These are phyloP conservation scores for Penicillium concentricum DNA, from an alignment of 2,329 filamentous ascomycete species.

Conservation along the genomic window DNA sequence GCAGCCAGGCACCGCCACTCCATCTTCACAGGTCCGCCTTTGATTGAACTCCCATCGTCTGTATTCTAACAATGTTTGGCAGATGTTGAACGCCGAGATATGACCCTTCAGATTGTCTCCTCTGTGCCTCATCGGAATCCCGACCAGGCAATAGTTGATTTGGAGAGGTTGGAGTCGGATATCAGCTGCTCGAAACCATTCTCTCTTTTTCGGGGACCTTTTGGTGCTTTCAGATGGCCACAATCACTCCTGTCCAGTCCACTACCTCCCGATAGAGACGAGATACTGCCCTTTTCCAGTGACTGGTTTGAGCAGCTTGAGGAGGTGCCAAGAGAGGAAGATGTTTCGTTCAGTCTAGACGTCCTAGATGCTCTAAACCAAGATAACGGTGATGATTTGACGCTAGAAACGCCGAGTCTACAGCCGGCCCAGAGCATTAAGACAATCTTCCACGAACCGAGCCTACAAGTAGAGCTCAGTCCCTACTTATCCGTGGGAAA, in stretches of 20 bases:
- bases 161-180: slow-evolving; percentile 9
- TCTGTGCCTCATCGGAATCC: slow-evolving; percentile 4
- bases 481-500: not conserved
- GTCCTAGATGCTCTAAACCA: not conserved
- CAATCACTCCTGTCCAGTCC: not conserved
- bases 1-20: slow-evolving; percentile 14
- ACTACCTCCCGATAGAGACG: not conserved
- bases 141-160: slow-evolving; percentile 9
- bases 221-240: slow-evolving; percentile 12
- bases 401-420: not conserved
- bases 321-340: not conserved
- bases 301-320: not conserved
- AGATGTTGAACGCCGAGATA: slow-evolving; percentile 14
- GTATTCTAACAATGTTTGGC: not conserved
- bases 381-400: not conserved
- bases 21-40: slow-evolving; percentile 12
- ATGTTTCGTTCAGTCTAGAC: not conserved
- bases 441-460: not conserved
- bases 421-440: not conserved
- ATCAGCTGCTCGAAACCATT: not conserved
- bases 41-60: not conserved
- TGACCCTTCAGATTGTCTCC: slow-evolving; percentile 10
- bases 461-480: not conserved
- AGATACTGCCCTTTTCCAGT: not conserved
- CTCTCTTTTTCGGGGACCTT: slow-evolving; percentile 14